Evolutionary conservation across 2,329 filamentous ascomycete genomes (phyloP).

Genomic region (Ophiostoma ips): DNA sequence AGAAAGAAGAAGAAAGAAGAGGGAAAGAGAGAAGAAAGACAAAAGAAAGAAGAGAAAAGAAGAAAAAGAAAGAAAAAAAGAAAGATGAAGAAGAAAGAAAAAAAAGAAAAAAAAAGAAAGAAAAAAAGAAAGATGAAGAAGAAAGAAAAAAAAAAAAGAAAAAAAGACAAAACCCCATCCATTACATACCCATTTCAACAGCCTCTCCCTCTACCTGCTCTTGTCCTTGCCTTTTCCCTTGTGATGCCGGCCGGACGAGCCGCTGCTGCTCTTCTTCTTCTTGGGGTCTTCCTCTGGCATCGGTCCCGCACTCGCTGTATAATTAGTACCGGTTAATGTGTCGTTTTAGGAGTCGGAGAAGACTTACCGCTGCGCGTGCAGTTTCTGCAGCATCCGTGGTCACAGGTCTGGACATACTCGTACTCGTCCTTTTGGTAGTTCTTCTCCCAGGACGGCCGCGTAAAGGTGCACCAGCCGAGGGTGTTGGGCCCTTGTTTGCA

Average conservation of each 20-base stretch:
- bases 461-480: conserved; percentile 37
- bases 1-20: not conserved
- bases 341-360: no score
- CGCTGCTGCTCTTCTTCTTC: conserved; percentile 6
- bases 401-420: conserved; percentile 30
- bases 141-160: no score
- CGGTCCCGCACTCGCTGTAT: conserved; percentile 10
- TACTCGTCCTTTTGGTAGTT: conserved; percentile 21
- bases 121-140: no score
- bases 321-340: not conserved
- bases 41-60: not conserved
- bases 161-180: not conserved
- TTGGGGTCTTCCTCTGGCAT: conserved; percentile 10
- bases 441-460: conserved; percentile 18
- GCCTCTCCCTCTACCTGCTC: no score
- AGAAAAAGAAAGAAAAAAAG: not conserved
- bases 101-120: not conserved
- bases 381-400: conserved; percentile 38
- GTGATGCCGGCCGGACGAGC: not conserved
- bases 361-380: conserved; percentile 32
- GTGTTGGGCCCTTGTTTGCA: conserved; percentile 38
- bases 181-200: not conserved
- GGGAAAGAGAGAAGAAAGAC: not conserved
- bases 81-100: not conserved
- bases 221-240: not conserved